Percentiles rank a stretch among this genome's conserved stretches.
These are phyloP conservation scores for Chaetomiaceae sp. DNA, from an alignment of 2,329 filamentous ascomycete genomes.

Conservation along the genomic window DNA sequence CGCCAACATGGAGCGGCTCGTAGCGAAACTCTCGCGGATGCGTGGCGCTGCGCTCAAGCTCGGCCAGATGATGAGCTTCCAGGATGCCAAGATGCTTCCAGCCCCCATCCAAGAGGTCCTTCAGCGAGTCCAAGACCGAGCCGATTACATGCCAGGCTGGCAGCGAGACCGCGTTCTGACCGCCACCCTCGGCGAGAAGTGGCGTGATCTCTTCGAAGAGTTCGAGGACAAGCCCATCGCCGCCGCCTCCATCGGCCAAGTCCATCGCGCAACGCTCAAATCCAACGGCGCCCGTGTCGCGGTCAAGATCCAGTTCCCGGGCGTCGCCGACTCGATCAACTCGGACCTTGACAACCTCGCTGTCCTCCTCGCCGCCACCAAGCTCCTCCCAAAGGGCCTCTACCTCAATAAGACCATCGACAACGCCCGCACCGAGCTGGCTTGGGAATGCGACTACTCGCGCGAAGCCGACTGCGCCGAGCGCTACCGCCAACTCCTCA, in stretches of 20 bases:
- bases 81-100: constrained; percentile 93
- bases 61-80: constrained; percentile 97
- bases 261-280: constrained; percentile 78
- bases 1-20: constrained; percentile 87
- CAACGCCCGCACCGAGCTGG: constrained; percentile 86
- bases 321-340: constrained; percentile 92
- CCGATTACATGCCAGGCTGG: constrained; percentile 95
- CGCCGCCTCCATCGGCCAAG: constrained; percentile 94
- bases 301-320: constrained; percentile 96
- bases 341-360: constrained; percentile 93
- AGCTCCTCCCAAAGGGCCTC: constrained; percentile 82
- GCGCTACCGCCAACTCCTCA: constrained; percentile 72
- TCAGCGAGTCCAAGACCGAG: constrained; percentile 90
- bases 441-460: constrained; percentile 94
- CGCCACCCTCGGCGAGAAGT: constrained; percentile 74
- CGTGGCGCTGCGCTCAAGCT: constrained; percentile 94
- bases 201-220: constrained; percentile 75
- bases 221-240: constrained; percentile 93
- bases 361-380: constrained; percentile 83
- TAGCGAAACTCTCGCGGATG: constrained; percentile 92
- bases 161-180: constrained; percentile 82
- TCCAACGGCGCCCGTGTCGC: constrained; percentile 73
- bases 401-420: constrained; percentile 97
- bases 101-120: constrained; percentile 81
- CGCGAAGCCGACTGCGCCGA: constrained; percentile 79